Conservation (phyloP, 352 stramenopile species). For the Globisporangium carolinianum region DNA sequence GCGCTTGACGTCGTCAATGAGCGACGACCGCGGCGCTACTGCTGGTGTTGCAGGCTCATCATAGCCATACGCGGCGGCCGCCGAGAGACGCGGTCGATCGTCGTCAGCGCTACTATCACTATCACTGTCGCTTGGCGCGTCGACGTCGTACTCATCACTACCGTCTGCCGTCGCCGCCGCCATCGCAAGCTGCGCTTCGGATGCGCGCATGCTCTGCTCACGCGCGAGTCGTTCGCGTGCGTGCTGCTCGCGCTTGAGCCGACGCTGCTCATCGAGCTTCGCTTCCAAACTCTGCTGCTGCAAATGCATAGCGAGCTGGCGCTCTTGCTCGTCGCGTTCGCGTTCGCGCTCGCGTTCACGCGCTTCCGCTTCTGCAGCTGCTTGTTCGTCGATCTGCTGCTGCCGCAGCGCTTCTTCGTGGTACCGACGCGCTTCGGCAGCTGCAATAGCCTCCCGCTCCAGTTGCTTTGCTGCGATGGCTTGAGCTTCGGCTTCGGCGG, state of each 20-base stretch:
- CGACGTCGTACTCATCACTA: constrained; percentile 26
- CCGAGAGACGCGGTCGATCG: no score
- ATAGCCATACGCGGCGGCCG: no score
- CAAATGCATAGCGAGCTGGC: background rate
- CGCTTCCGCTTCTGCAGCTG: constrained; percentile 17
- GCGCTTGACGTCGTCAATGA: constrained; percentile 61
- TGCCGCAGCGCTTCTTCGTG: constrained; percentile 17
- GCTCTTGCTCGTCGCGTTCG: constrained; percentile 24
- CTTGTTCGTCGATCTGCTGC: constrained; percentile 14
- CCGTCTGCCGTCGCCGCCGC: constrained; percentile 21
- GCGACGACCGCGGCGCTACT: constrained; percentile 36
- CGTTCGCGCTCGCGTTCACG: constrained; percentile 22
- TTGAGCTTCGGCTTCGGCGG: constrained; percentile 5
- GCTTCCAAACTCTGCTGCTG: constrained; percentile 21
- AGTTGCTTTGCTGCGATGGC: background rate
- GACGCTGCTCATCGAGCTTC: constrained; percentile 55
- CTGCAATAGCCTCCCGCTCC: constrained; percentile 1
- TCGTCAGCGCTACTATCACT: constrained; percentile 2
- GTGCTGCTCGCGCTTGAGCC: constrained; percentile 65
- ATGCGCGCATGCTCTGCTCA: constrained; percentile 27
- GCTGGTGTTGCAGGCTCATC: constrained; percentile 1
- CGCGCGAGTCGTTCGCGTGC: constrained; percentile 43
- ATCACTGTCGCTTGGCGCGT: background rate
- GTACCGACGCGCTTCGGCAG: background rate
- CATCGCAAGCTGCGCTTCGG: constrained; percentile 22